These are phyloP conservation scores for Penicillium concentricum DNA, from an alignment of 2,329 filamentous ascomycete species.

Conservation along the genomic window DNA sequence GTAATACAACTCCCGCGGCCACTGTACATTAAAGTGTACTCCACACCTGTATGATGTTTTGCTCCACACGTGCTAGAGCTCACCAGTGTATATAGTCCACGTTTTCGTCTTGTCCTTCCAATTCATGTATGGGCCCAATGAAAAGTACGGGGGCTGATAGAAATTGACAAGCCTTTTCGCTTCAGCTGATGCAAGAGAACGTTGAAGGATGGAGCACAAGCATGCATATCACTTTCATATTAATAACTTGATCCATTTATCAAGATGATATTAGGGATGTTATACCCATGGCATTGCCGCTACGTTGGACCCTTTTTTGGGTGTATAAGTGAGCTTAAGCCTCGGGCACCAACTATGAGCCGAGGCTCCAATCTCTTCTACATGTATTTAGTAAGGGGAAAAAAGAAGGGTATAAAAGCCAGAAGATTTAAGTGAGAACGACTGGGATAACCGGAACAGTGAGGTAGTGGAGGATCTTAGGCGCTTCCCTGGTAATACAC, in stretches of 20 bases:
- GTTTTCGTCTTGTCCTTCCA: background rate
- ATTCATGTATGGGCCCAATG: background rate
- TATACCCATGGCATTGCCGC: background rate
- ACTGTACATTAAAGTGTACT: background rate
- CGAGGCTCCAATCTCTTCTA: no score
- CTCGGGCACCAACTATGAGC: no score
- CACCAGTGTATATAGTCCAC: background rate
- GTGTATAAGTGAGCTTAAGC: no score
- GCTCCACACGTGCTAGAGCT: background rate
- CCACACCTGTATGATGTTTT: background rate
- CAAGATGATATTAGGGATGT: background rate
- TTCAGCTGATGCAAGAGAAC: background rate
- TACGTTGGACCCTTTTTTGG: background rate
- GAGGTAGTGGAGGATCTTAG: no score
- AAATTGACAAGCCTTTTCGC: background rate
- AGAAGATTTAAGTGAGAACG: no score
- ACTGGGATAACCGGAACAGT: no score
- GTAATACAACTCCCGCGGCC: background rate
- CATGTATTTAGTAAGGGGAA: no score
- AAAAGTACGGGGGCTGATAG: background rate
- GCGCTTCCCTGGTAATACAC: no score
- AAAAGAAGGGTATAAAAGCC: no score
- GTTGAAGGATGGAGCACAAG: background rate
- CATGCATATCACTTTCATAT: background rate
- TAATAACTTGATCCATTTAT: background rate